These are phyloP conservation scores for Neurospora sp. DNA, from an alignment of 495 filamentous ascomycete genomes.

Conservation along the genomic window DNA sequence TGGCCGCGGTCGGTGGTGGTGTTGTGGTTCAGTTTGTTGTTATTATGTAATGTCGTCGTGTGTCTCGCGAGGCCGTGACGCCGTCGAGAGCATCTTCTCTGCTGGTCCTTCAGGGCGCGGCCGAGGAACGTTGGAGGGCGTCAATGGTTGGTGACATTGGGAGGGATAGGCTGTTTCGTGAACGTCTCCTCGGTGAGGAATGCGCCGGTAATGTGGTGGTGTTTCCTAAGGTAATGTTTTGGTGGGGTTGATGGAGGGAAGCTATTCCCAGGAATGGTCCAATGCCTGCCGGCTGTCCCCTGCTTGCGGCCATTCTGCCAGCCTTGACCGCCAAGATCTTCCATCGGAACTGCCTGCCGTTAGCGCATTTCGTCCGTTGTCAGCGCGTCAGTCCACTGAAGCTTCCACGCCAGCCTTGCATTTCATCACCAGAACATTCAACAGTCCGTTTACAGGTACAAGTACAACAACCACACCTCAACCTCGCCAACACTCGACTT, in stretches of 20 bases:
- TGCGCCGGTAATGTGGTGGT: neutral
- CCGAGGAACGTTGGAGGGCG: neutral
- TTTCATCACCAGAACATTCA: neutral
- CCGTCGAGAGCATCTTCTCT: neutral
- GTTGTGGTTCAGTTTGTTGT: neutral
- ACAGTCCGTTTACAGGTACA: neutral
- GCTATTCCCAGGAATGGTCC: neutral
- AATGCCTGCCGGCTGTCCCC: neutral
- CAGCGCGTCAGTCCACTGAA: neutral
- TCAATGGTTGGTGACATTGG: neutral
- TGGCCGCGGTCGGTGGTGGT: conserved; percentile 3
- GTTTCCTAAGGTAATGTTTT: neutral
- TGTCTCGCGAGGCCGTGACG: neutral
- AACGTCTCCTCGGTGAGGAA: neutral
- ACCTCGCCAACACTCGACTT: neutral
- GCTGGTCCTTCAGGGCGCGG: neutral
- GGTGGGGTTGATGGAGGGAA: neutral
- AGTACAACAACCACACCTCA: neutral
- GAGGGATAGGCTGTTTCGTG: neutral
- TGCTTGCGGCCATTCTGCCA: neutral
- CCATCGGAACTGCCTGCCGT: neutral
- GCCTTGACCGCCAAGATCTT: neutral
- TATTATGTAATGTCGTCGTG: neutral
- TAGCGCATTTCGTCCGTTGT: neutral
- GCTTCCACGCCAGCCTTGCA: neutral